Evolutionary conservation across 2,329 filamentous ascomycete genomes (phyloP), one percentile per base, ranked within the genome.

Genomic region (Talaromyces sp.): DNA sequence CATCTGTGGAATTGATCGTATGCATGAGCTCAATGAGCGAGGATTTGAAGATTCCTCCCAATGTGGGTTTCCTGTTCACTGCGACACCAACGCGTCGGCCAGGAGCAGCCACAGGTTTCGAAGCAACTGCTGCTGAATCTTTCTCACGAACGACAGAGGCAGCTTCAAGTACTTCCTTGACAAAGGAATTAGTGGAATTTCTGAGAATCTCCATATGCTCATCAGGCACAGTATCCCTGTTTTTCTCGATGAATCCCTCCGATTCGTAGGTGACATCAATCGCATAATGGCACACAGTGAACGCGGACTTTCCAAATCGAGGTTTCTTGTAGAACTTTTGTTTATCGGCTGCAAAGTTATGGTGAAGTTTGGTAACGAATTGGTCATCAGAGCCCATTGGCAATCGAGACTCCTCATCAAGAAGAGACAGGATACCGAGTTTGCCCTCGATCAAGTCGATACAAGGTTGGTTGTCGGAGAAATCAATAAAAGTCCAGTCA

Each of bases 401-500:
- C 66, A 99, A 82, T 69, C 95, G 88, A 19, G 94, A 98, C 78
- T 99, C 95, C 82, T 99, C 96, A 72, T 99, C 95, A 45, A 99
- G 83, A 33, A 99, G 84, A 22, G 94, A 92, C 68, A 99, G 80
- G 60, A 99, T 90, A 78, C 95, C 95, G 71, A 99, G 86, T 78
- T 96, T 98, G 70, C 93, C 94, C 81, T 99, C 95, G 70, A 99
- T 99, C 62, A 99, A 82, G 77, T 99, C 95, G 72, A 99, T 99
- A 82, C 95, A 99, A 19, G 95, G 95, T 81, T 99, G 95, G 73
- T 99, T 99, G 79, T 99, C 95, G 6, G 94, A 96, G 79, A 99
- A 99, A 76, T 99, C 95, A 76, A 99, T 99, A 76, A 99, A 99
- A 10, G 91, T 97, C 95, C 95, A 99, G 80, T 98, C 93, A 70